Evolutionary conservation across 345 rosid species (phyloP).

Genomic region (Eucalyptus erythrocorys): DNA sequence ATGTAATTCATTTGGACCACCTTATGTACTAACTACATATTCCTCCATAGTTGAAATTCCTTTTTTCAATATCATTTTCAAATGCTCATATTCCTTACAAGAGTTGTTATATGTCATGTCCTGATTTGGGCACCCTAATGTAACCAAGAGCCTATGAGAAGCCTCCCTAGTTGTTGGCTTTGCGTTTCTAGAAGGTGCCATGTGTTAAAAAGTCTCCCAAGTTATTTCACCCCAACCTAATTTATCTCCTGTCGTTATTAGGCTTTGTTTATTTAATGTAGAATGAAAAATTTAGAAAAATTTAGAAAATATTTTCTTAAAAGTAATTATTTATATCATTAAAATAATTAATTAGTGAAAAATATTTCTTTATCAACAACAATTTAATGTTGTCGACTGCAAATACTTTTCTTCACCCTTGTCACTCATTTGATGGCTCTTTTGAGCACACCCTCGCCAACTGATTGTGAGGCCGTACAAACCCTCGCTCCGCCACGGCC

Average conservation of each 20-base stretch:
- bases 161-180: neutral
- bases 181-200: neutral
- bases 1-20: neutral
- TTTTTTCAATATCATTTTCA: neutral
- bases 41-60: neutral
- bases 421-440: neutral
- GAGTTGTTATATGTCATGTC: neutral
- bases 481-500: neutral
- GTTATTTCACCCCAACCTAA: neutral
- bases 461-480: neutral
- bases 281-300: neutral
- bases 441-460: neutral
- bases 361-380: neutral
- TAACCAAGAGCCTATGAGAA: neutral
- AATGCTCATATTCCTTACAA: neutral
- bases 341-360: neutral
- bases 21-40: neutral
- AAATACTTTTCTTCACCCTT: neutral
- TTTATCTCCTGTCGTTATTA: neutral
- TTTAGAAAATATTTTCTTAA: neutral
- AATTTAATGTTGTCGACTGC: neutral
- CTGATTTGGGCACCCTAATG: neutral
- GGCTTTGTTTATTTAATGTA: neutral
- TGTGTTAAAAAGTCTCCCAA: neutral
- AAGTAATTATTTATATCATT: fast-evolving